Evolutionary conservation across 495 filamentous ascomycete species (phyloP), one percentile per base, ranked within the genome.

Genomic region (Pyrenopolyporus hunteri): DNA sequence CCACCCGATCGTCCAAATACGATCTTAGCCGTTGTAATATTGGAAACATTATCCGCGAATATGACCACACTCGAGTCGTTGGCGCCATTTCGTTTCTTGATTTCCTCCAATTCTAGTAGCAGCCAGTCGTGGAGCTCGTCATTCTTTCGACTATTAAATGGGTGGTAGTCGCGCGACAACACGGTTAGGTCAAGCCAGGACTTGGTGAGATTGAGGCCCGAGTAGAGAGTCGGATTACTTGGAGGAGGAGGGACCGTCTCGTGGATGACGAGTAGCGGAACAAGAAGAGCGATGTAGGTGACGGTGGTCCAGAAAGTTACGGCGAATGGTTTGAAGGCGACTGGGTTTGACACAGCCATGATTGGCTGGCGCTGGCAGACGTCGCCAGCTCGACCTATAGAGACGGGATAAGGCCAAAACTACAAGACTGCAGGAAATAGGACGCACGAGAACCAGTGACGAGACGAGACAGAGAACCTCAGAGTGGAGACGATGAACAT

Each of bases 171-270:
- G 48, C 76, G 79, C n/a, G 86, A 92, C 13, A 98, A 73, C 31
- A 75, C 74, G 28, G 89, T 83, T 14, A 98, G 82, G 69, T 98
- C 93, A 11, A 79, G 73, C 93, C 93, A 98, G 17, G 93, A 93
- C 76, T 92, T 84, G 20, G 86, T 85, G 13, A 97, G 75, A 63
- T 96, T 88, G 45, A 93, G 75, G 19, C 89, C 90, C 29, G 74
- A 73, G 32, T 81, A 70, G 16, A 79, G 77, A n/a, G 75, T 75
- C 31, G 76, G 78, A 36, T 82, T 80, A n/a, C 63, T 76, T 1
- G 90, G 87, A n/a, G 86, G 82, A 26, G 82, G 57, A 0, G 93
- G 93, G 25, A 93, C 84, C 43, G 85, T 83, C 72, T 87, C 83
- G 69, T 96, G 90, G 55, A 90, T 80, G 57, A 89, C 75, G 55